Conservation (phyloP, 495 filamentous ascomycete species). For the Penicillium cataractarum region DNA sequence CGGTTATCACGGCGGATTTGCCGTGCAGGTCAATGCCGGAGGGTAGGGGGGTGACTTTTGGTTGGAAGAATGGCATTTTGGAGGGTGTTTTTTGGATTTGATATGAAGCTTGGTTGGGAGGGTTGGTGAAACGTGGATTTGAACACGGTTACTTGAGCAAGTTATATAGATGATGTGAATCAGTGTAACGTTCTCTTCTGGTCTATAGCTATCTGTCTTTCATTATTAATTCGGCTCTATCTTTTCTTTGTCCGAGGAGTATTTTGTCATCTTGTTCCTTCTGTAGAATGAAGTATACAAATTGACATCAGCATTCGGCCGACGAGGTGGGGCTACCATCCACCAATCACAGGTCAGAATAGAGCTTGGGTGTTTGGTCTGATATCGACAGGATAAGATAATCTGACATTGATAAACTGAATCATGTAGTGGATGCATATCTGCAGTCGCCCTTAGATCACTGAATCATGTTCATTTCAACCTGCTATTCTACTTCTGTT, state of each 20-base stretch:
- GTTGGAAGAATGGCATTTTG: slow-evolving; percentile 5
- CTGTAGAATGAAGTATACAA: neutral
- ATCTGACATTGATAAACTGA: neutral
- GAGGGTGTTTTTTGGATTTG: neutral
- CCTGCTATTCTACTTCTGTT: neutral
- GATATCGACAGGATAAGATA: neutral
- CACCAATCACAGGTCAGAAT: neutral
- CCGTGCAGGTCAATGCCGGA: slow-evolving; percentile 20
- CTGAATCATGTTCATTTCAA: neutral
- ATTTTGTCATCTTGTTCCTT: neutral
- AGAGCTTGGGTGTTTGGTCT: neutral
- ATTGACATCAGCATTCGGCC: slow-evolving; percentile 7
- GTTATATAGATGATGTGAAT: neutral
- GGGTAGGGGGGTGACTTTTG: slow-evolving; percentile 6
- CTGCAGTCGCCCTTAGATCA: too few relatives aligned
- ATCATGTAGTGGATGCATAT: neutral
- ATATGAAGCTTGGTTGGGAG: neutral
- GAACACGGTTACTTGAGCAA: neutral
- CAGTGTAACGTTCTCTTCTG: neutral
- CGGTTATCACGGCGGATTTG: slow-evolving; percentile 25
- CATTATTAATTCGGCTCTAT: slow-evolving; percentile 1
- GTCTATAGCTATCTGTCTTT: neutral
- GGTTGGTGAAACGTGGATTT: neutral
- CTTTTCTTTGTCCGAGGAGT: neutral
- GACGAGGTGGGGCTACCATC: neutral